Conservation (phyloP, 108 stramenopile genomes). For the Discostella stelligeroides region DNA sequence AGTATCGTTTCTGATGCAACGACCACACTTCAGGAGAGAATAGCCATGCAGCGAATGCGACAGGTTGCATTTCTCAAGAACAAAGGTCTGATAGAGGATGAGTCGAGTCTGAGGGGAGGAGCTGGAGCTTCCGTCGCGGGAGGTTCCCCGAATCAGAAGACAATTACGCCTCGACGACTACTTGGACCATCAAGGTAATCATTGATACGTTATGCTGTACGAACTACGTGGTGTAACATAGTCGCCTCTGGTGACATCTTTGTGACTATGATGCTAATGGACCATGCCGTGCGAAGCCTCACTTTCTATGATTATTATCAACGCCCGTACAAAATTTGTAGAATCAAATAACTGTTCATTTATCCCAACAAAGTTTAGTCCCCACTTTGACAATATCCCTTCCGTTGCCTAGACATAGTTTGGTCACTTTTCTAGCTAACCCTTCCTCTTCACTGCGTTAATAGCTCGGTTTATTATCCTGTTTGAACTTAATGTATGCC, state of each 20-base stretch:
- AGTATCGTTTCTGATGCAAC: slow-evolving; percentile 6
- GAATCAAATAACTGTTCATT: no score
- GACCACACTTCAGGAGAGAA: slow-evolving; percentile 68
- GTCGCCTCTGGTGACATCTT: no score
- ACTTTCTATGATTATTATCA: no score
- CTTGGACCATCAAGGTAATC: not conserved
- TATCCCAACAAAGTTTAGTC: no score
- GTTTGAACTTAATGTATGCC: slow-evolving; percentile 47
- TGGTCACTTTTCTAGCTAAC: no score
- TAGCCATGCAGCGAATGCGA: slow-evolving; percentile 64
- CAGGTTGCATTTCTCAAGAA: slow-evolving; percentile 79
- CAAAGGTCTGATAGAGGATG: slow-evolving; percentile 72
- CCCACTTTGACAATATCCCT: no score
- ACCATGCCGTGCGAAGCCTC: no score
- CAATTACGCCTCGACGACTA: slow-evolving; percentile 6
- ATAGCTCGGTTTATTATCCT: slow-evolving; percentile 20
- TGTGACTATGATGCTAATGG: no score
- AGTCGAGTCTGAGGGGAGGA: slow-evolving; percentile 40
- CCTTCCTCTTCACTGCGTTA: not conserved
- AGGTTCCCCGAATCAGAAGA: slow-evolving; percentile 8
- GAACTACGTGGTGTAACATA: no score
- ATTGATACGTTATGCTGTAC: not conserved
- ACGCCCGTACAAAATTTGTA: no score
- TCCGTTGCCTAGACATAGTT: no score
- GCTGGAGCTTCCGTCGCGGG: slow-evolving; percentile 26